Conservation (phyloP, 495 filamentous ascomycete species). For the Xylaria grammica region DNA sequence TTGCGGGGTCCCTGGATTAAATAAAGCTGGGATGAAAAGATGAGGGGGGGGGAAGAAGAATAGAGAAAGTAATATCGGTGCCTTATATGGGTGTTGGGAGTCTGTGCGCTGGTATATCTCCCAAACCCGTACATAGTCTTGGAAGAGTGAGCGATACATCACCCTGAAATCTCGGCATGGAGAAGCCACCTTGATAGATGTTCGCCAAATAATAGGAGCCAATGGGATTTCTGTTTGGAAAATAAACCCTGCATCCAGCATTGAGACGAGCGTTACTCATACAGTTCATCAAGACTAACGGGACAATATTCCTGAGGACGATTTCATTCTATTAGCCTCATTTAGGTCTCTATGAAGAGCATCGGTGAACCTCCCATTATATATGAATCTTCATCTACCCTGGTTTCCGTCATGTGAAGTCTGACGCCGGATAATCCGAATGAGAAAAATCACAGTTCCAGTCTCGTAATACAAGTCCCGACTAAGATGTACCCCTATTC, state of each 20-base stretch:
- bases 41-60: too few relatives aligned
- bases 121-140: neutral
- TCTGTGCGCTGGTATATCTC: neutral
- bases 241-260: neutral
- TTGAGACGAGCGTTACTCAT: neutral
- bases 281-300: neutral
- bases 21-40: neutral
- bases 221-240: neutral
- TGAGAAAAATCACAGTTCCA: neutral
- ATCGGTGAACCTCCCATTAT: neutral
- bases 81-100: neutral
- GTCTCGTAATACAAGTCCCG: neutral
- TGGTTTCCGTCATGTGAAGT: neutral
- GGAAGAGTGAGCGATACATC: too few relatives aligned
- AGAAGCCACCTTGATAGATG: neutral
- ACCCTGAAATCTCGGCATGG: too few relatives aligned
- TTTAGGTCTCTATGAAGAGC: neutral
- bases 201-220: neutral
- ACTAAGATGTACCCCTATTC: neutral
- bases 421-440: neutral
- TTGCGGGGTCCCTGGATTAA: constrained; percentile 70
- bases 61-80: neutral
- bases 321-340: constrained; percentile 5
- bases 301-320: neutral
- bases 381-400: neutral